Evolutionary conservation across 805 yeast species (phyloP).

Genomic region (Metschnikowia gelsemii): DNA sequence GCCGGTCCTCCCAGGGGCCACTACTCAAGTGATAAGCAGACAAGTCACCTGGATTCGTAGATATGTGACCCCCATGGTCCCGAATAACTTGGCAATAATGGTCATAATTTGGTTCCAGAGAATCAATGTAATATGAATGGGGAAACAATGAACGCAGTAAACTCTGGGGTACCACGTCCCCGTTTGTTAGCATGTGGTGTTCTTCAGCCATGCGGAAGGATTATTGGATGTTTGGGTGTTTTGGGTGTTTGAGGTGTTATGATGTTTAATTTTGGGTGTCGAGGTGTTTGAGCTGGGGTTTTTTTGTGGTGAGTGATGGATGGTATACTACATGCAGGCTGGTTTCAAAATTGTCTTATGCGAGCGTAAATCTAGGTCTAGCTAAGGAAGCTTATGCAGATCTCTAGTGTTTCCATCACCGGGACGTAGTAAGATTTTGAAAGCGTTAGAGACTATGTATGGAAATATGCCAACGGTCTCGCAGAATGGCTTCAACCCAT

Average conservation of each 20-base stretch:
- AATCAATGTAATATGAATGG: constrained; percentile 9
- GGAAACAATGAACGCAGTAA: constrained; percentile 7
- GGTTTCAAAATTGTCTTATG: background rate
- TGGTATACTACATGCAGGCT: background rate
- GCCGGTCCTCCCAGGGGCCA: constrained; percentile 12
- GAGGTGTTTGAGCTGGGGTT: constrained; percentile 7
- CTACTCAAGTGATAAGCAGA: constrained; percentile 12
- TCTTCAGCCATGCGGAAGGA: constrained; percentile 8
- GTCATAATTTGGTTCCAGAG: constrained; percentile 8
- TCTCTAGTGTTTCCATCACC: no score
- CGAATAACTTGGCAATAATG: constrained; percentile 5
- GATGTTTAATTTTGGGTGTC: constrained; percentile 9
- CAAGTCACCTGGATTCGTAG: constrained; percentile 2
- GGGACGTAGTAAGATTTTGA: background rate
- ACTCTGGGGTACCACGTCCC: constrained; percentile 9
- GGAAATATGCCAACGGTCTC: background rate
- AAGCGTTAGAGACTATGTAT: background rate
- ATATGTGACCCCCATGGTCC: constrained; percentile 9
- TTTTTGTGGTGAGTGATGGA: background rate
- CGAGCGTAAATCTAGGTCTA: constrained; percentile 4
- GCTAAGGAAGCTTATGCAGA: background rate
- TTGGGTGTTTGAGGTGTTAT: constrained; percentile 8
- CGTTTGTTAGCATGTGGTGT: constrained; percentile 5
- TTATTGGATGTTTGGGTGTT: constrained; percentile 18
- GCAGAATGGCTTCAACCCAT: no score